These are phyloP conservation scores for Pythium pectinolyticum DNA, from an alignment of 352 stramenopile species.

Conservation along the genomic window DNA sequence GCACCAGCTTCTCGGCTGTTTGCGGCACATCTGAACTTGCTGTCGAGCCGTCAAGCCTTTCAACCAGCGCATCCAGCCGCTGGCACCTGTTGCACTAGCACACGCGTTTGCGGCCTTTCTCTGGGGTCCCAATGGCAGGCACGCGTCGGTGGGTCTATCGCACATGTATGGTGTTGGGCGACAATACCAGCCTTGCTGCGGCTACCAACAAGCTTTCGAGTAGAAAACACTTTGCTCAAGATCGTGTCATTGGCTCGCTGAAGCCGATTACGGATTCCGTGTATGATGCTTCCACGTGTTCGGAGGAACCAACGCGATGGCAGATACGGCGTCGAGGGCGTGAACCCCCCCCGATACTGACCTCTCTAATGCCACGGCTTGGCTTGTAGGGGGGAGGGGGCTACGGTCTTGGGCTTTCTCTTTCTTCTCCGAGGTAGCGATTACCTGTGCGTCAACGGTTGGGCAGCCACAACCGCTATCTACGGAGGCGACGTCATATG, in stretches of 20 bases:
- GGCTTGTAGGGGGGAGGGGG: conserved; percentile 36
- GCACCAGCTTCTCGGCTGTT: neutral
- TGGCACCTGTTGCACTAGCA: neutral
- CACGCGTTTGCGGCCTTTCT: conserved; percentile 18
- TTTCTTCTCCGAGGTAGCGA: conserved; percentile 6
- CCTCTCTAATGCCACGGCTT: conserved; percentile 29
- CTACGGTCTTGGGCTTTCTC: conserved; percentile 19
- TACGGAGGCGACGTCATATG: neutral
- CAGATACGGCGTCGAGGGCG: conserved; percentile 26
- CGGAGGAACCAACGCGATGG: conserved; percentile 29
- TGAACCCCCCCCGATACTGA: conserved; percentile 17
- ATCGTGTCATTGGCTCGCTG: conserved; percentile 28
- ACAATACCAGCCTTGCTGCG: conserved; percentile 26
- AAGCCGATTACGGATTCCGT: conserved; percentile 23
- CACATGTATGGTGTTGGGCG: conserved; percentile 31
- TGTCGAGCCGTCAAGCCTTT: neutral
- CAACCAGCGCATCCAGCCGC: neutral
- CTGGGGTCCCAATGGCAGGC: conserved; percentile 24
- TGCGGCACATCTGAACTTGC: neutral
- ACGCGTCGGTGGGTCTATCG: neutral
- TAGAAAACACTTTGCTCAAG: conserved; percentile 24
- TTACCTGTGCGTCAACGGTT: conserved; percentile 25
- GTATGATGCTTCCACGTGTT: conserved; percentile 18
- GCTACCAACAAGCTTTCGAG: conserved; percentile 27
- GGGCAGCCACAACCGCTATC: neutral